Percentiles rank a stretch among this genome's conserved stretches.
Conservation (phyloP, 2,329 filamentous ascomycete species). For the Aspergillus glaucus region DNA sequence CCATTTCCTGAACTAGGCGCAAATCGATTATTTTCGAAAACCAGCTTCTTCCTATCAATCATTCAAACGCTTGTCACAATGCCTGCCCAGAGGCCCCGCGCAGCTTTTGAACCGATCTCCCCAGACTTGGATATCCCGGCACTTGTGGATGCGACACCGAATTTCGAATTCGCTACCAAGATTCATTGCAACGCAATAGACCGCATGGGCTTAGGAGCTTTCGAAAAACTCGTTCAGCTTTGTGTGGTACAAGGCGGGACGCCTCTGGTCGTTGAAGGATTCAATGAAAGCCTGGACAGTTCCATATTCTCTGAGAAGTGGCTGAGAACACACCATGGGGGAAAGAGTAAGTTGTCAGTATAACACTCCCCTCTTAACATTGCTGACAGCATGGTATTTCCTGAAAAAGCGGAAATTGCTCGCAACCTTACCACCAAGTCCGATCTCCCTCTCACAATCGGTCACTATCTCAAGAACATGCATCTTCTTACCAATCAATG, state of each 20-base stretch:
- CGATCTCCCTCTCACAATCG: constrained; percentile 77
- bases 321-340: constrained; percentile 71
- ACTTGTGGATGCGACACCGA: constrained; percentile 70
- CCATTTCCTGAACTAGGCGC: neutral
- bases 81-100: constrained; percentile 72
- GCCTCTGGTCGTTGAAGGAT: constrained; percentile 85
- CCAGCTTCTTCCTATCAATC: neutral
- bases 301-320: constrained; percentile 74
- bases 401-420: constrained; percentile 65
- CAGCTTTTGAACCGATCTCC: constrained; percentile 85
- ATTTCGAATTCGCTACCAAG: constrained; percentile 80
- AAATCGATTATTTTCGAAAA: neutral
- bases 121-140: constrained; percentile 72
- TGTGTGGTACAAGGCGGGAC: constrained; percentile 82
- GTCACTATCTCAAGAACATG: constrained; percentile 88
- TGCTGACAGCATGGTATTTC: constrained; percentile 8
- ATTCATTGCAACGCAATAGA: constrained; percentile 74
- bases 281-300: constrained; percentile 67
- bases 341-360: constrained; percentile 57
- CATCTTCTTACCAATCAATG: constrained; percentile 77
- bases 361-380: neutral
- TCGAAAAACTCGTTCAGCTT: constrained; percentile 76
- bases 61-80: constrained; percentile 42
- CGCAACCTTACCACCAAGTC: constrained; percentile 68
- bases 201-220: constrained; percentile 66